phyloP scores from a whole-genome alignment of 2,329 filamentous ascomycete species.

The Calonectria henricotiae region DNA sequence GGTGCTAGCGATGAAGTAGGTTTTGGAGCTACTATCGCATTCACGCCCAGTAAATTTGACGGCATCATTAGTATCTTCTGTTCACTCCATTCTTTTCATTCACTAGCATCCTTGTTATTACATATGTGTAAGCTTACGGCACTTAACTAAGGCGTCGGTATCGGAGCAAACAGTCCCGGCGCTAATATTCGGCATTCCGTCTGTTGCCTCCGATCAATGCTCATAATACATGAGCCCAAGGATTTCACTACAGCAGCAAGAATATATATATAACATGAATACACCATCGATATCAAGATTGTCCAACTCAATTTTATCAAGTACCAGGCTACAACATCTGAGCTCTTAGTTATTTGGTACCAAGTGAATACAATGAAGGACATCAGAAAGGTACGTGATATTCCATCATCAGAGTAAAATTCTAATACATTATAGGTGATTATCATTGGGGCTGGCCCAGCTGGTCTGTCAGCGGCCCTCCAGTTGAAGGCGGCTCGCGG shows the following conservation, averaged over 20 bases:
- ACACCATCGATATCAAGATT: no score
- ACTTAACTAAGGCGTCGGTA: no score
- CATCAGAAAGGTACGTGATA: background rate
- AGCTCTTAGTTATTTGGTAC: background rate
- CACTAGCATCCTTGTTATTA: no score
- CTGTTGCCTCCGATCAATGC: background rate
- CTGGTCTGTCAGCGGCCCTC: conserved; percentile 5
- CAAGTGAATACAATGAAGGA: background rate
- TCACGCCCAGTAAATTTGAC: no score
- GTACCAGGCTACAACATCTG: background rate
- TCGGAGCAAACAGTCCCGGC: no score
- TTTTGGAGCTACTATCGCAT: no score
- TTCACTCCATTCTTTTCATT: no score
- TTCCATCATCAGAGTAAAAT: no score
- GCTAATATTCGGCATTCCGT: conserved; percentile 2
- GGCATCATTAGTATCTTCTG: no score
- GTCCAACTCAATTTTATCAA: background rate
- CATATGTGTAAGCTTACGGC: no score
- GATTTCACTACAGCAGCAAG: background rate
- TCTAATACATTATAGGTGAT: conserved; percentile 13
- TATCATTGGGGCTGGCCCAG: conserved; percentile 16
- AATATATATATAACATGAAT: background rate
- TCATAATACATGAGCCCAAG: background rate
- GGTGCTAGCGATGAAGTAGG: background rate
- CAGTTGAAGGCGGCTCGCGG: background rate